Evolutionary conservation across 768 basidiomycete species (phyloP).

Genomic region (Royoungia palumana): DNA sequence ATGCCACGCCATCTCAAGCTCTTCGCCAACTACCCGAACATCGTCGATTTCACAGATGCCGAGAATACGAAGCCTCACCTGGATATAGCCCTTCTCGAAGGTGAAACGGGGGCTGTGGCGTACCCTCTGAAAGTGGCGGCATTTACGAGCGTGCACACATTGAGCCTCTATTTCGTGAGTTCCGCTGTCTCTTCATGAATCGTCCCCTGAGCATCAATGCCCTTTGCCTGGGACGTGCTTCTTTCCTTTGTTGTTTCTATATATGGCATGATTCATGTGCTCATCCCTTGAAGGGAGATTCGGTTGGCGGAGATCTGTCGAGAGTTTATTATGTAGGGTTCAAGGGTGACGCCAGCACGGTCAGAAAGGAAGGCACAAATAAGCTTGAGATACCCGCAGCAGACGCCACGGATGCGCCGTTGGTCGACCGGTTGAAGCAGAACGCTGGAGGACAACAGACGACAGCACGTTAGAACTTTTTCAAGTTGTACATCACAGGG

Average conservation of each 20-base stretch:
- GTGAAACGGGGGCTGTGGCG: constrained; percentile 64
- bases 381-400: constrained; percentile 77
- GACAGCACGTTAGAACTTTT: constrained; percentile 46
- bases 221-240: constrained; percentile 11
- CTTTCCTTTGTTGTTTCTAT: constrained; percentile 20
- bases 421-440: constrained; percentile 58
- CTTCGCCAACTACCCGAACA: constrained; percentile 69
- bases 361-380: constrained; percentile 55
- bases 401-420: constrained; percentile 68
- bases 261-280: constrained; percentile 11
- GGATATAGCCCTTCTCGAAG: constrained; percentile 67
- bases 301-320: constrained; percentile 61
- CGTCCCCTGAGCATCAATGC: constrained; percentile 7
- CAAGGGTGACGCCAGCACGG: constrained; percentile 63
- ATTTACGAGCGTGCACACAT: constrained; percentile 68
- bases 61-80: constrained; percentile 69
- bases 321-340: constrained; percentile 81
- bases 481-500: constrained; percentile 3
- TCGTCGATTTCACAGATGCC: constrained; percentile 74
- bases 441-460: constrained; percentile 59
- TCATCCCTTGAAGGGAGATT: constrained; percentile 50
- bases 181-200: constrained; percentile 4
- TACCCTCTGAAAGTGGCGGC: constrained; percentile 76
- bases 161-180: constrained; percentile 81
- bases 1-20: constrained; percentile 73